These are phyloP conservation scores for Claviceps paspali DNA, from an alignment of 2,329 filamentous ascomycete species.

Conservation along the genomic window DNA sequence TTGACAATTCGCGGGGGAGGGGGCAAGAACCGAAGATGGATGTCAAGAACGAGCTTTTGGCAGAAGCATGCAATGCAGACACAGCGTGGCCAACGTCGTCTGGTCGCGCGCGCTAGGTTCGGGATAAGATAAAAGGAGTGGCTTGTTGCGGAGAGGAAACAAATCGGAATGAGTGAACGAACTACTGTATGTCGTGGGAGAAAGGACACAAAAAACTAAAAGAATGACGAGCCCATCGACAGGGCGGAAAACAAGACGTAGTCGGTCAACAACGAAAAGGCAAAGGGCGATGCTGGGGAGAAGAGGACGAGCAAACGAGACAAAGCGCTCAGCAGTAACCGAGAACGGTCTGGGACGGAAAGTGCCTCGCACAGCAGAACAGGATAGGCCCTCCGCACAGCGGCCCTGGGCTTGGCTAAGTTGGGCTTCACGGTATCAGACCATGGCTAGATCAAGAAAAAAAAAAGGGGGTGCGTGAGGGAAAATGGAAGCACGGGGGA, in stretches of 20 bases:
- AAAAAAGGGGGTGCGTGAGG: constrained; percentile 1
- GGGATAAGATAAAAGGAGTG: constrained; percentile 6
- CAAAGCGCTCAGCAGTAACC: constrained; percentile 10
- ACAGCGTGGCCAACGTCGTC: too few species aligned
- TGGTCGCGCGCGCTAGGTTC: too few species aligned
- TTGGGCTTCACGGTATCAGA: not conserved
- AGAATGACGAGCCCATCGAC: constrained; percentile 43
- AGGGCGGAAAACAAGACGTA: constrained; percentile 24
- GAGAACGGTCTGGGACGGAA: not conserved
- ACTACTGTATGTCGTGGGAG: constrained; percentile 12
- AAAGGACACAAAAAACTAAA: constrained; percentile 21
- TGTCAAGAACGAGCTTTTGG: too few species aligned
- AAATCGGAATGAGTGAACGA: constrained; percentile 22
- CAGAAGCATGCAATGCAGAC: too few species aligned
- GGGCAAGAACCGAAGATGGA: too few species aligned
- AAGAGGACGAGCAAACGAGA: constrained; percentile 13
- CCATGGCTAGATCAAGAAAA: not conserved
- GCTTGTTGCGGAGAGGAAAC: not conserved
- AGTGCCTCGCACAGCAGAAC: too few species aligned
- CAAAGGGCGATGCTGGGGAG: constrained; percentile 18
- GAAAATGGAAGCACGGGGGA: not conserved
- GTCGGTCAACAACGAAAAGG: constrained; percentile 20
- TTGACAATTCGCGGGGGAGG: not conserved
- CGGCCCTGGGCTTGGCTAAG: too few species aligned
- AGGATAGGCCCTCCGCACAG: too few species aligned